A percentile compares a stretch with the other conserved stretches of the same genome.
These are phyloP conservation scores for Pistacia vera DNA, from an alignment of 345 rosid species.

Conservation along the genomic window DNA sequence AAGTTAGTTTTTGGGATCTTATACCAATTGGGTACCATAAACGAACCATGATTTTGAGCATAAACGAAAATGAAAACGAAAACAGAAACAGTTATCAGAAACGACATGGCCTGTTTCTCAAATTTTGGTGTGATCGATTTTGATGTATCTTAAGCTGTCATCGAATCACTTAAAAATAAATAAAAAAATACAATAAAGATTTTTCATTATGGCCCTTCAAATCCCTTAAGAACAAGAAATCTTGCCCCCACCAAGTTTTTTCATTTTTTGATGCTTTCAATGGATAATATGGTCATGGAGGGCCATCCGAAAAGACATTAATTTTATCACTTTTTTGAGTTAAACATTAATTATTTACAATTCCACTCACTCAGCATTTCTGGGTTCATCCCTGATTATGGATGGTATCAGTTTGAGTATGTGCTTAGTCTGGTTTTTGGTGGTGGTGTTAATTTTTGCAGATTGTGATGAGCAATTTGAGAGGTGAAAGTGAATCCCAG, in stretches of 20 bases:
- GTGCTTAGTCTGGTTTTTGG: not conserved
- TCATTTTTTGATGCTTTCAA: too few relatives aligned
- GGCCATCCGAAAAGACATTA: too few relatives aligned
- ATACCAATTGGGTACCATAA: not conserved
- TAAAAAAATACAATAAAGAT: not conserved
- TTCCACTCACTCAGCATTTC: too few relatives aligned
- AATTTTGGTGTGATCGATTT: not conserved
- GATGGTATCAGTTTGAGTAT: too few relatives aligned
- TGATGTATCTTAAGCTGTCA: not conserved
- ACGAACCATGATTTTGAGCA: not conserved
- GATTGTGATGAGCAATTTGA: constrained; percentile 63
- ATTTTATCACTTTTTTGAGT: too few relatives aligned
- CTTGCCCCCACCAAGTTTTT: not conserved
- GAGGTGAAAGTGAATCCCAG: constrained; percentile 41
- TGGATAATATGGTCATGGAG: too few relatives aligned
- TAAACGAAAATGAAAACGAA: not conserved
- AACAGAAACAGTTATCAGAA: not conserved
- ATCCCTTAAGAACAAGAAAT: not conserved
- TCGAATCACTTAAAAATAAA: not conserved
- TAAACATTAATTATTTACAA: too few relatives aligned
- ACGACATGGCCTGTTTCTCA: not conserved
- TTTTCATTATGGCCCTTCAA: not conserved
- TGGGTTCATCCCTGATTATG: too few relatives aligned
- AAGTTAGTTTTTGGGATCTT: too few relatives aligned
- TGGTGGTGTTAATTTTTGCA: constrained; percentile 18